A percentile compares a stretch with the other conserved stretches of the same genome.
Conservation (phyloP, 1,139 yeast genomes). For the Petasospora fabianii region DNA sequence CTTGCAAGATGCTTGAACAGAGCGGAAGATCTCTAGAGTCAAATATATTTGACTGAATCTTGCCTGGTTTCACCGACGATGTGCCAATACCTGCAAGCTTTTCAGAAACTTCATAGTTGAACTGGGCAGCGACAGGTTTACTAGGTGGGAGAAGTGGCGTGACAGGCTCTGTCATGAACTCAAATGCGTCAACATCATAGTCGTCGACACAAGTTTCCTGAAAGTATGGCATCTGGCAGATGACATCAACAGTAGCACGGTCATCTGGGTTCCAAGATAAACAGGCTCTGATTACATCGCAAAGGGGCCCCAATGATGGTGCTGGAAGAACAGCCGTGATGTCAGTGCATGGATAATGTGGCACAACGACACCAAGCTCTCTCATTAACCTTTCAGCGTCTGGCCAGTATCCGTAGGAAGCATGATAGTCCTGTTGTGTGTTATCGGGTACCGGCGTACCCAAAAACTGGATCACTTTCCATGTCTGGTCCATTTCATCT, state of each 20-base stretch:
- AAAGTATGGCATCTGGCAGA: slow-evolving; percentile 54
- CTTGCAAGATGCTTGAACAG: too few relatives aligned
- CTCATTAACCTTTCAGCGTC: slow-evolving; percentile 50
- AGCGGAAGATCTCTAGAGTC: too few relatives aligned
- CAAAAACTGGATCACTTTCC: slow-evolving; percentile 58
- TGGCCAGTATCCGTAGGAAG: slow-evolving; percentile 69
- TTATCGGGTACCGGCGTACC: slow-evolving; percentile 59
- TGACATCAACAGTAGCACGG: slow-evolving; percentile 44
- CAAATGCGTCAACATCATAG: not conserved
- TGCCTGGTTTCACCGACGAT: too few relatives aligned
- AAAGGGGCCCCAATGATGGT: slow-evolving; percentile 37
- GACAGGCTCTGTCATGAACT: not conserved
- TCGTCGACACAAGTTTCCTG: slow-evolving; percentile 36
- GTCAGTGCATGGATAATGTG: slow-evolving; percentile 39
- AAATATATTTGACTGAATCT: too few relatives aligned
- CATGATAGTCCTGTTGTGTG: slow-evolving; percentile 29
- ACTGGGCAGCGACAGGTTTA: too few relatives aligned
- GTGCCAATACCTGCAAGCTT: slow-evolving; percentile 14
- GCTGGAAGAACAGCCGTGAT: slow-evolving; percentile 37
- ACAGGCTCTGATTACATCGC: slow-evolving; percentile 53
- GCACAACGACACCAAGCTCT: slow-evolving; percentile 51
- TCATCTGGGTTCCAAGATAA: slow-evolving; percentile 62
- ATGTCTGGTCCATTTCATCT: slow-evolving; percentile 73
- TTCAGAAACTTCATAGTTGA: slow-evolving; percentile 10
- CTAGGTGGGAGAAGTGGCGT: too few relatives aligned